Evolutionary conservation across 106 monocot species (phyloP).

Genomic region (Posidonia australis): DNA sequence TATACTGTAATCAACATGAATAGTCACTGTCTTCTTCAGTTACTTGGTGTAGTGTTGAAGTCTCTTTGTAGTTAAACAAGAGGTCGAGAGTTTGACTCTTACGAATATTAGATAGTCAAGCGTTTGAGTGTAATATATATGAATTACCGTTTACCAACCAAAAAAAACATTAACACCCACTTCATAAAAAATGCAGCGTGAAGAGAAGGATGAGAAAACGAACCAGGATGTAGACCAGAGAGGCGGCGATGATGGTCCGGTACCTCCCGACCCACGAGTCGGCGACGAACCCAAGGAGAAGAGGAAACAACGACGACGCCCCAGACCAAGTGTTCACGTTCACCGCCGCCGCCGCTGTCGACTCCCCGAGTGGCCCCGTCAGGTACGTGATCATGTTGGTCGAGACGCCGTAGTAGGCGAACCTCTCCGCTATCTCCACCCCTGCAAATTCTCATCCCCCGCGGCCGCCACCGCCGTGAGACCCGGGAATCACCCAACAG

Average conservation of each 20-base stretch:
- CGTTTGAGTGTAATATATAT: too few species aligned
- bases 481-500: background rate
- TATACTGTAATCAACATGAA: too few species aligned
- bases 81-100: too few species aligned
- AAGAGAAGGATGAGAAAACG: too few species aligned
- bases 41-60: too few species aligned
- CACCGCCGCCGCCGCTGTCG: constrained; percentile 45
- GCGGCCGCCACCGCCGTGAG: too few species aligned
- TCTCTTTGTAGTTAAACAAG: too few species aligned
- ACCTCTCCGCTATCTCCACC: constrained; percentile 41
- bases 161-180: too few species aligned
- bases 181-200: too few species aligned
- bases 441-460: constrained; percentile 17
- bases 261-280: constrained; percentile 58
- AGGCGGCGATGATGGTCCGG: constrained; percentile 37
- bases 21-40: too few species aligned
- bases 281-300: constrained; percentile 41
- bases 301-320: constrained; percentile 25
- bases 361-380: constrained; percentile 31
- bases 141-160: too few species aligned
- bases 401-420: constrained; percentile 47
- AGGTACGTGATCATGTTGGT: constrained; percentile 56
- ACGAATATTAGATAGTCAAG: too few species aligned
- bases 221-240: constrained; percentile 44
- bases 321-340: constrained; percentile 47